phyloP scores from a whole-genome alignment of 768 basidiomycete genomes.

The Termitomyces sp. region DNA sequence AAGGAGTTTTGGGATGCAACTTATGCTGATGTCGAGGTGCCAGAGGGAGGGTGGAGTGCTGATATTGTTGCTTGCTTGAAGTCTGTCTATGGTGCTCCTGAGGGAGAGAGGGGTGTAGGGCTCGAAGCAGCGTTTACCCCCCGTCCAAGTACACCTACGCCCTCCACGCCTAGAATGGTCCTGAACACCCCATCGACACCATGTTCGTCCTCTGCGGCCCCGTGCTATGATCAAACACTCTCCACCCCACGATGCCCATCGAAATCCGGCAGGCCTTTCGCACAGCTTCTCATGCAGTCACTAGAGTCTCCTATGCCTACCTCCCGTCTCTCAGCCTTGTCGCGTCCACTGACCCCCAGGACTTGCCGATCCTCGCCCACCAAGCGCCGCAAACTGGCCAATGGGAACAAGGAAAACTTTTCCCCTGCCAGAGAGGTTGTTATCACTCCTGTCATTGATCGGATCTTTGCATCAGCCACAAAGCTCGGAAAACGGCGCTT shows the following conservation, averaged over 20 bases:
- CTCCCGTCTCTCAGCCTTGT: conserved; percentile 9
- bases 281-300: conserved; percentile 3
- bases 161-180: background rate
- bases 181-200: conserved; percentile 1
- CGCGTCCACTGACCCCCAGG: conserved; percentile 27
- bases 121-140: conserved; percentile 1
- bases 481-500: conserved; percentile 40
- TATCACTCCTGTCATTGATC: conserved; percentile 38
- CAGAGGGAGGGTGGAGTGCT: conserved; percentile 50
- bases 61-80: conserved; percentile 29
- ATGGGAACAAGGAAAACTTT: conserved; percentile 56
- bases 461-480: conserved; percentile 23
- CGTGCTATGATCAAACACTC: background rate
- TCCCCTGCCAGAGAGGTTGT: conserved; percentile 26
- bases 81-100: conserved; percentile 7
- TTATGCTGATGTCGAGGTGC: conserved; percentile 35
- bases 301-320: conserved; percentile 16
- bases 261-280: conserved; percentile 15
- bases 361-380: conserved; percentile 22
- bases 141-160: conserved; percentile 5
- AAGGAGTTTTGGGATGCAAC: conserved; percentile 54
- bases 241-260: conserved; percentile 2
- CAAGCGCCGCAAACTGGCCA: conserved; percentile 30
- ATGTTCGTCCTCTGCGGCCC: conserved; percentile 1
- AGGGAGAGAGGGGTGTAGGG: conserved; percentile 2